These are phyloP conservation scores for Zopfia rhizophila DNA, from an alignment of 2,329 filamentous ascomycete species.

Conservation along the genomic window DNA sequence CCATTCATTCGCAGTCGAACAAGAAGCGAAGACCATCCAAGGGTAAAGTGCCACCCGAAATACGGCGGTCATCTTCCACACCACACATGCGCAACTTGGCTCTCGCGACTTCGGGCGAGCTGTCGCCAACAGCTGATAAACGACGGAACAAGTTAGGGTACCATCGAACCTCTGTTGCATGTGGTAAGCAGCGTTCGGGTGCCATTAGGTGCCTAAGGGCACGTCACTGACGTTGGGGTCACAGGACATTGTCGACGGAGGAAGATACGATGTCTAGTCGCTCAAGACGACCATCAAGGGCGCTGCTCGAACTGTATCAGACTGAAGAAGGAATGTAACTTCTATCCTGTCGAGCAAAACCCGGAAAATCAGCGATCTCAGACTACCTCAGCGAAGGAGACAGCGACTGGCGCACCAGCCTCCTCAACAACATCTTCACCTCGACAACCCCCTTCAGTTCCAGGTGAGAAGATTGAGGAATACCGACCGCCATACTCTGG, in stretches of 20 bases:
- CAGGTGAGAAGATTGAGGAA: constrained; percentile 44
- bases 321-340: constrained; percentile 93
- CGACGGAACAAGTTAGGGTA: constrained; percentile 94
- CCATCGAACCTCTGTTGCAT: constrained; percentile 93
- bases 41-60: constrained; percentile 50
- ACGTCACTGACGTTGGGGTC: constrained; percentile 29
- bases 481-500: constrained; percentile 41
- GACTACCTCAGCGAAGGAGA: constrained; percentile 55
- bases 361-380: constrained; percentile 61
- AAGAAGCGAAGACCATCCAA: constrained; percentile 54
- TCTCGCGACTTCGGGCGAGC: constrained; percentile 49
- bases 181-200: constrained; percentile 74
- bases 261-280: constrained; percentile 90
- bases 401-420: constrained; percentile 52
- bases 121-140: constrained; percentile 68
- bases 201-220: constrained; percentile 15
- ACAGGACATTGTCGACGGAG: constrained; percentile 89
- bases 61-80: constrained; percentile 58
- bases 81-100: constrained; percentile 59
- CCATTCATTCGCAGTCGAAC: constrained; percentile 35
- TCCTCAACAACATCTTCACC: constrained; percentile 63
- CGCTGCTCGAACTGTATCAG: constrained; percentile 94
- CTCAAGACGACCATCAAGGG: constrained; percentile 75
- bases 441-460: constrained; percentile 34
- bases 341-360: constrained; percentile 86